A percentile compares a stretch with the other conserved stretches of the same genome.
Conservation (phyloP, 768 basidiomycete genomes). For the Tulasnella sp. region DNA sequence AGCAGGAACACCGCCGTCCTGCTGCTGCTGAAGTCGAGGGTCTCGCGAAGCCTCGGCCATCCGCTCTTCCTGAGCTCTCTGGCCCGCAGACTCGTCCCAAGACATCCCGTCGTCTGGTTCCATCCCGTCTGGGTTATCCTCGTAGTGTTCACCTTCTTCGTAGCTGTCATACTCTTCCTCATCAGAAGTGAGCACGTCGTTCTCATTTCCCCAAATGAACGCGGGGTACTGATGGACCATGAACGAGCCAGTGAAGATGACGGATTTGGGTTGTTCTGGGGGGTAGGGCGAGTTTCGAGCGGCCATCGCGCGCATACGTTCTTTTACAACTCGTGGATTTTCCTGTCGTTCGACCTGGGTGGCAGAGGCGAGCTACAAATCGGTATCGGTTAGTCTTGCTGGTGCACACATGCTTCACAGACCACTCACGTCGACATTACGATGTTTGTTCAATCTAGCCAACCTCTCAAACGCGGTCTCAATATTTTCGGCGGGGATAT, state of each 20-base stretch:
- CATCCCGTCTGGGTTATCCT: slow-evolving; percentile 54
- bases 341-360: slow-evolving; percentile 60
- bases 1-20: not conserved
- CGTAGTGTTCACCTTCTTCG: slow-evolving; percentile 42
- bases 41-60: not conserved
- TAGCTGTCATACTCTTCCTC: slow-evolving; percentile 52
- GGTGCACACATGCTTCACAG: not conserved
- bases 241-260: slow-evolving; percentile 61
- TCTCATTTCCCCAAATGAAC: slow-evolving; percentile 70
- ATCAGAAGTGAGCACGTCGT: slow-evolving; percentile 46
- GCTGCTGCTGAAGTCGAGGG: not conserved
- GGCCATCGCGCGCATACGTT: slow-evolving; percentile 37
- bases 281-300: slow-evolving; percentile 19
- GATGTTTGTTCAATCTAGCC: slow-evolving; percentile 90
- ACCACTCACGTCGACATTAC: slow-evolving; percentile 82
- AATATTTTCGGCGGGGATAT: slow-evolving; percentile 98
- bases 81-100: slow-evolving; percentile 68
- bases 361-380: slow-evolving; percentile 52
- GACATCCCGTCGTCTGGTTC: slow-evolving; percentile 68
- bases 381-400: not conserved
- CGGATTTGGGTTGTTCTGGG: slow-evolving; percentile 29
- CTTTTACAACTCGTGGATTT: slow-evolving; percentile 36
- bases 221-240: slow-evolving; percentile 64
- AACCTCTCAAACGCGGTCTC: slow-evolving; percentile 96
- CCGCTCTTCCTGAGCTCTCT: slow-evolving; percentile 31